Evolutionary conservation across 2,329 filamentous ascomycete species (phyloP).

Genomic region (Torrubiellomyces zombiae): DNA sequence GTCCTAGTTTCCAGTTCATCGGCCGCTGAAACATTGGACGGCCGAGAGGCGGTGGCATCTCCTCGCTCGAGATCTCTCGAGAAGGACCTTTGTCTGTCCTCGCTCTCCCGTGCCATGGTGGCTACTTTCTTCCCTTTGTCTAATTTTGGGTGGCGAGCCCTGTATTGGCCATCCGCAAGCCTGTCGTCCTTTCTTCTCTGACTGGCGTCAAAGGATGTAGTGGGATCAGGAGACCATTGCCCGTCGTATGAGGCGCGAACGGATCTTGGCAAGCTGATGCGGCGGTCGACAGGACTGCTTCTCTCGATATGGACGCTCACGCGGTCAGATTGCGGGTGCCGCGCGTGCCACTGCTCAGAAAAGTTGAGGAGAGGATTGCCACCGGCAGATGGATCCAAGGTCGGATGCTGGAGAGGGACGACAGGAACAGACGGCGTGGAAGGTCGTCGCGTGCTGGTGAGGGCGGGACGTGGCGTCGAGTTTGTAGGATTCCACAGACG

Average conservation of each 20-base stretch:
- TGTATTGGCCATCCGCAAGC: not conserved
- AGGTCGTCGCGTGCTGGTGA: slow-evolving; percentile 24
- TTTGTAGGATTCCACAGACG: slow-evolving; percentile 46
- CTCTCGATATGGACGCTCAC: slow-evolving; percentile 35
- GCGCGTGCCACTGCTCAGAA: slow-evolving; percentile 30
- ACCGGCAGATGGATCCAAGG: slow-evolving; percentile 21
- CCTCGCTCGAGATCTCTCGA: slow-evolving; percentile 40
- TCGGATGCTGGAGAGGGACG: slow-evolving; percentile 30
- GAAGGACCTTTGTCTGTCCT: slow-evolving; percentile 19
- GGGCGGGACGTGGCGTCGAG: slow-evolving; percentile 32
- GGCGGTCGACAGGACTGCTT: slow-evolving; percentile 25
- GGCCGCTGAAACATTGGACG: slow-evolving; percentile 30
- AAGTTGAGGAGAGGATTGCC: slow-evolving; percentile 35
- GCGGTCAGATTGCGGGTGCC: slow-evolving; percentile 24
- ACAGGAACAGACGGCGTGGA: slow-evolving; percentile 37
- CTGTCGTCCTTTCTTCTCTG: too few relatives aligned
- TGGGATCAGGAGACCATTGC: slow-evolving; percentile 20
- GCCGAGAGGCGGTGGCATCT: slow-evolving; percentile 24
- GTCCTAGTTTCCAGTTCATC: slow-evolving; percentile 37
- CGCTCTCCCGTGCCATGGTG: slow-evolving; percentile 25
- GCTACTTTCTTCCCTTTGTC: slow-evolving; percentile 35
- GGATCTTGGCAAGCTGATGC: slow-evolving; percentile 36
- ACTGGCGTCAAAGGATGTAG: too few relatives aligned
- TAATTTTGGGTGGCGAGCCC: not conserved
- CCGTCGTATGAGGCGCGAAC: slow-evolving; percentile 37